Evolutionary conservation across 148 eudicot species (phyloP), one percentile per base, ranked within the genome.

Genomic region (Arctostaphylos glauca): DNA sequence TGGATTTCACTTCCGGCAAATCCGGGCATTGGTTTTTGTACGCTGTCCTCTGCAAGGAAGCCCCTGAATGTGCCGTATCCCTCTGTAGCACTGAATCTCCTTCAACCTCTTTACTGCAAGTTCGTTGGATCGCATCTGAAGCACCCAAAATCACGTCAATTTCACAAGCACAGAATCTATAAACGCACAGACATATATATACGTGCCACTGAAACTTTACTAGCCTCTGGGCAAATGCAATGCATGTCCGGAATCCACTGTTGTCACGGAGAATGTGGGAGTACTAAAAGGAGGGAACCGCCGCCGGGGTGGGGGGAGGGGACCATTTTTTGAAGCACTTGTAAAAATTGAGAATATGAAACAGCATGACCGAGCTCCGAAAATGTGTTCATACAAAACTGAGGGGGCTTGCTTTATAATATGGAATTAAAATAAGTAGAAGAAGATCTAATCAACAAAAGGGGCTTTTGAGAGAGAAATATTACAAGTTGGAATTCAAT

Each of bases 41-140:
- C 92, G 84, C 31, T 91, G 94, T 73, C 94, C 94, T 4, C 94
- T 85, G 81, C 92, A 91, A 0, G 94, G 94, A 46, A 91, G 78
- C 19, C 94, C 87, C 62, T 87, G 87, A 80, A 88, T 87, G 77
- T 91, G 94, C 85, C 94, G 84, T 10, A 89, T 59, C 19, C 92
- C 92, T 88, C 91, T 88, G 68, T 91, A 90, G 82, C 92, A 89
- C 76, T 86, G 91, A 43, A 91, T 89, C 84, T 91, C 94, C 86
- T 89, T 88, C 91, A 91, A 85, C 82, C 91, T 85, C 85, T 82
- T 86, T 44, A 91, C 86, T 18, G 83, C 84, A 68, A 86, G 58
- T 10, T 88, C 91, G 75, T 88, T 90, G 87, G 88, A 91, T 81
- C 92, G 87, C 89, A 89, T 91, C 94, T 91, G 84, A 64, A 83